Base-by-base conservation (phyloP, 2,329 filamentous ascomycete species). In the Aurifilum marmelostoma region DNA sequence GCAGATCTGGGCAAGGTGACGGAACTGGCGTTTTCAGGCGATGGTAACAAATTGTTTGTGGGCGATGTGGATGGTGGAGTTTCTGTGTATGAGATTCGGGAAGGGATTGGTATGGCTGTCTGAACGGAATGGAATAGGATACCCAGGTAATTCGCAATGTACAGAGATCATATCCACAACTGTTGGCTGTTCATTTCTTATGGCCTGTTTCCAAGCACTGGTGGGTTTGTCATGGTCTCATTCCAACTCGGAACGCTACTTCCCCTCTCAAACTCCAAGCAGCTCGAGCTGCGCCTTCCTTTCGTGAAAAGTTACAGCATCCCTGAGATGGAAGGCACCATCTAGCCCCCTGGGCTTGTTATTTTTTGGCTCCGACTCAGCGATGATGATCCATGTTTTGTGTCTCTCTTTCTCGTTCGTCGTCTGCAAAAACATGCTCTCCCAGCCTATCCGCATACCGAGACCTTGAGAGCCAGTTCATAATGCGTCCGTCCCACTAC, bases 21-120 rank as follows among this genome's bases (percentile, higher is more conserved):
- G 0, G 80, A 82, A 72, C 73, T 82, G 60, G 73, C 75, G 7
- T 82, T 82, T 63, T 79, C 80, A 0, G 76, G 75, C 0, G 80
- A 82, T 50, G 76, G 78, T 21, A 76, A 77, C 32, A 76, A 76
- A 29, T 69, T 82, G 62, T 76, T 79, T 34, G 74, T 82, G 1
- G 80, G 79, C 0, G 78, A 79, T 64, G 50, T 65, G 2, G 75
- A 78, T 0, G 80, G 80, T 0, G 76, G 74, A 21, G 74, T 80
- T 37, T 75, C 77, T 3, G 74, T 81, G 4, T 82, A 80, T 71
- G 77, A 80, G 63, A 73, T 82, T 1, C 69, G 75, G 34, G 77
- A 79, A 60, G 71, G 67, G 21, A 66, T 66, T 34, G 67, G 67
- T 16, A 66, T 70, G 62, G 47, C 47, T 24, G 68, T 63, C 24